phyloP scores from a whole-genome alignment of 495 filamentous ascomycete species.

The Trichoderma erinaceum region DNA sequence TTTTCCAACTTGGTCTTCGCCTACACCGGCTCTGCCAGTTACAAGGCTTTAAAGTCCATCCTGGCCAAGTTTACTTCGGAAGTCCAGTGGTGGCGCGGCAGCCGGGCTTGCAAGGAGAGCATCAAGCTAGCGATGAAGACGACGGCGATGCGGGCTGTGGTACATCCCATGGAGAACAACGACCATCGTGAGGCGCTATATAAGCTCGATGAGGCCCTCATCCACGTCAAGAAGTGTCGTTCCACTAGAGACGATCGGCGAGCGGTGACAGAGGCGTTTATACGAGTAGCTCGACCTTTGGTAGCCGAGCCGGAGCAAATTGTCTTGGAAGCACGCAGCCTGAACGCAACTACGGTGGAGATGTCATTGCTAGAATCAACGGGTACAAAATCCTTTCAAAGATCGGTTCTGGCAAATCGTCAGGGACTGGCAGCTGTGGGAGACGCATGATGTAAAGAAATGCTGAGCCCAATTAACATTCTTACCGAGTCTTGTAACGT shows the following conservation, averaged over 20 bases:
- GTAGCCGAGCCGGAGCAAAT: not conserved
- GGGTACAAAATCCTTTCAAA: not conserved
- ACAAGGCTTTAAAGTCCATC: not conserved
- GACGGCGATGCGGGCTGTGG: slow-evolving; percentile 7
- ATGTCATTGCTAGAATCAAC: not conserved
- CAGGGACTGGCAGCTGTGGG: slow-evolving; percentile 1
- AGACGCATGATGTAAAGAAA: not conserved
- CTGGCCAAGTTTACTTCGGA: slow-evolving; percentile 3
- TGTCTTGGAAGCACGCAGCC: not conserved
- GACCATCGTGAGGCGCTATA: slow-evolving; percentile 1
- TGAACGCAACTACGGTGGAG: not conserved
- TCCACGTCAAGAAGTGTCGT: slow-evolving; percentile 7
- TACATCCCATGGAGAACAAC: not conserved
- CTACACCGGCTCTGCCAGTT: slow-evolving; percentile 3
- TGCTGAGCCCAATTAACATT: too few species aligned
- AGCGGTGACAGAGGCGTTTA: not conserved
- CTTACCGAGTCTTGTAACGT: too few species aligned
- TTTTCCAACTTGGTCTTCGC: slow-evolving; percentile 14
- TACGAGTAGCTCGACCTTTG: not conserved
- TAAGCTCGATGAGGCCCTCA: slow-evolving; percentile 5
- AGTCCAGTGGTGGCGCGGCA: slow-evolving; percentile 7
- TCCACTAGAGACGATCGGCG: slow-evolving; percentile 4
- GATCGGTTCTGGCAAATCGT: not conserved
- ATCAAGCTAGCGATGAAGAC: slow-evolving; percentile 16
- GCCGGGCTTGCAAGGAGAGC: slow-evolving; percentile 5